Evolutionary conservation across 306 rosid species (phyloP), one percentile per base, ranked within the genome.

Genomic region (Corylus heterophylla): DNA sequence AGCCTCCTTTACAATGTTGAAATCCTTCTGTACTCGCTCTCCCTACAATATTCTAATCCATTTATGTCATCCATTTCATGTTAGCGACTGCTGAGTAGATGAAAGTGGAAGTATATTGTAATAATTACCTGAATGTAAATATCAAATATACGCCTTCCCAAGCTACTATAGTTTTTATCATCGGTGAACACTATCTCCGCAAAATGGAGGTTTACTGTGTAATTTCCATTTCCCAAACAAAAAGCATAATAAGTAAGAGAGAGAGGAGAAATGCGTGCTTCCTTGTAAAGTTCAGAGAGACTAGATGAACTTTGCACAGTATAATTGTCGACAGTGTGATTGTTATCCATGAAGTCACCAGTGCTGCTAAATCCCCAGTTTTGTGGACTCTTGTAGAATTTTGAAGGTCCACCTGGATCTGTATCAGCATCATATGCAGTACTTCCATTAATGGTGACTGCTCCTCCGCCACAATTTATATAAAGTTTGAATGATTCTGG

Each of bases 1-100:
- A 22, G 91, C 91, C 69, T 13, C 48, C 11, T 88, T 74, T 55
- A 70, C 85, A 67, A 93, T 93, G 71, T 93, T 87, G 80, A 88
- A 93, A 74, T 90, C 84, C 85, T 58, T 74, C 68, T 14, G 14
- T 25, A 18, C 85, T 62, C 0, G 63, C 2, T 89, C 10, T 3
- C 82, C 52, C 14, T 78, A 71, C 22, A 22, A 22, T 22, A 22
- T 22, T 22, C 22, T 22, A 22, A 22, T 22, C 22, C 22, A 22
- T 22, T 22, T 22, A 22, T 22, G 22, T 22, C 22, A 22, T 22
- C 22, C 22, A 22, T 22, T 22, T 22, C 22, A 22, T 0, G 22
- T 0, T 22, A 22, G 22, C 22, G 0, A 22, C 22, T 22, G 22
- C 22, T 22, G 22, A 22, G 22, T 22, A 22, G 22, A 22, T 22